Evolutionary conservation across 202 grass and related monocot species (phyloP).

Genomic region (Schoenoplectus triqueter): DNA sequence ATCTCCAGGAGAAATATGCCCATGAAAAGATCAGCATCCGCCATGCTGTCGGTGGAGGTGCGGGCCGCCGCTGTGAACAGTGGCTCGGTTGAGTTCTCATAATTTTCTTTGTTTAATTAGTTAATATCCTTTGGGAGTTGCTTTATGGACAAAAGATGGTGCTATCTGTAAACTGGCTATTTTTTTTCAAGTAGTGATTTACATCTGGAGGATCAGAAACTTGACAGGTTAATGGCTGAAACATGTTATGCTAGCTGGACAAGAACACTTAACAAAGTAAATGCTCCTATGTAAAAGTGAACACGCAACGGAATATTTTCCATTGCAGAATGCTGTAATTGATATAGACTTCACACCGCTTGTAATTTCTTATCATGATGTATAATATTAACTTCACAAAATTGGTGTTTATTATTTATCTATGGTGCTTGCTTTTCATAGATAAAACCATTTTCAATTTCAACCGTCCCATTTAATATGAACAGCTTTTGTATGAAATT

Average conservation of each 20-base stretch:
- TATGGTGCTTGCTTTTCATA: not conserved
- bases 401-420: not conserved
- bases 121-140: not conserved
- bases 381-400: not conserved
- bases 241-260: no score
- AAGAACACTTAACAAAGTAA: no score
- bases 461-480: not conserved
- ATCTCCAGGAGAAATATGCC: constrained; percentile 70
- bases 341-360: not conserved
- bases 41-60: constrained; percentile 58
- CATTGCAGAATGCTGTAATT: not conserved
- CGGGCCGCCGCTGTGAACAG: constrained; percentile 58
- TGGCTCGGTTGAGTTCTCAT: constrained; percentile 61
- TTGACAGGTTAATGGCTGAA: no score
- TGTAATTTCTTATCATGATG: not conserved
- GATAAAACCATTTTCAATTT: not conserved
- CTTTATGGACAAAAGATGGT: constrained; percentile 2
- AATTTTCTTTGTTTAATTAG: not conserved
- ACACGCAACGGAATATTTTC: not conserved
- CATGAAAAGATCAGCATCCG: constrained; percentile 95
- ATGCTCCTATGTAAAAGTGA: not conserved
- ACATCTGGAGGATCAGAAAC: no score
- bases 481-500: not conserved
- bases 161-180: not conserved
- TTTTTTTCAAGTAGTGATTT: no score